Evolutionary conservation across 805 yeast genomes (phyloP).

Genomic region (Novakomyces olei): DNA sequence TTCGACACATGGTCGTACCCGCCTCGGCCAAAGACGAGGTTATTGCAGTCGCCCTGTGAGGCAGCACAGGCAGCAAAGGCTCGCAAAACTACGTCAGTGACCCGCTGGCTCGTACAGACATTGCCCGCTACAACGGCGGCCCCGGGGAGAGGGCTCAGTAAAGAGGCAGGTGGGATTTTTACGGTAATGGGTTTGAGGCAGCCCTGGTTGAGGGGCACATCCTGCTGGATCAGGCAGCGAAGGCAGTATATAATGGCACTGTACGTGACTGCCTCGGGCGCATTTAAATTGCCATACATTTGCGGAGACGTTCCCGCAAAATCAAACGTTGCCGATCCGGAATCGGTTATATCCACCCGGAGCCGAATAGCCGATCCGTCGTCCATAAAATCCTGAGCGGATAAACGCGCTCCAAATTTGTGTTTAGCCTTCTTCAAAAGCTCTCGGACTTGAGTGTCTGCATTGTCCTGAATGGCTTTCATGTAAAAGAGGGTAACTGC

Average conservation of each 20-base stretch:
- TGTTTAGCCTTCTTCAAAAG: conserved; percentile 25
- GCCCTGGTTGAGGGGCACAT: conserved; percentile 85
- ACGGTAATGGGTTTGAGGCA: conserved; percentile 63
- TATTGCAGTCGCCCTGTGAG: conserved; percentile 90
- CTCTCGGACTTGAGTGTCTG: conserved; percentile 43
- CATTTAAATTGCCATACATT: conserved; percentile 72
- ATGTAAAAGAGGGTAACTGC: conserved; percentile 46
- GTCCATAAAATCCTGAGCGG: conserved; percentile 49
- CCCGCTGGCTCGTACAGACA: conserved; percentile 82
- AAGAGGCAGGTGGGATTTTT: conserved; percentile 34
- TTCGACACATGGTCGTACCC: conserved; percentile 28
- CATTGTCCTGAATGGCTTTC: conserved; percentile 63
- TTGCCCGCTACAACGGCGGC: conserved; percentile 93
- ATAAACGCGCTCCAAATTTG: conserved; percentile 19
- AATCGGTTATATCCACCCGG: conserved; percentile 26
- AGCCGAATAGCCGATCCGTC: conserved; percentile 54
- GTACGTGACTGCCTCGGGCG: conserved; percentile 73
- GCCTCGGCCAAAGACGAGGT: conserved; percentile 72
- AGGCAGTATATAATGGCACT: conserved; percentile 76
- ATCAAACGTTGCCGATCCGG: conserved; percentile 52
- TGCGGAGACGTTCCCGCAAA: conserved; percentile 75
- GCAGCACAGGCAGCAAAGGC: conserved; percentile 83
- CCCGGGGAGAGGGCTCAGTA: conserved; percentile 56
- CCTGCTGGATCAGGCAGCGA: conserved; percentile 62
- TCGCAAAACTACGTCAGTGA: conserved; percentile 68